A percentile compares a stretch with the other conserved stretches of the same genome.
These are phyloP conservation scores for Alloascoidea hylecoeti DNA, from an alignment of 805 yeast species.

Conservation along the genomic window DNA sequence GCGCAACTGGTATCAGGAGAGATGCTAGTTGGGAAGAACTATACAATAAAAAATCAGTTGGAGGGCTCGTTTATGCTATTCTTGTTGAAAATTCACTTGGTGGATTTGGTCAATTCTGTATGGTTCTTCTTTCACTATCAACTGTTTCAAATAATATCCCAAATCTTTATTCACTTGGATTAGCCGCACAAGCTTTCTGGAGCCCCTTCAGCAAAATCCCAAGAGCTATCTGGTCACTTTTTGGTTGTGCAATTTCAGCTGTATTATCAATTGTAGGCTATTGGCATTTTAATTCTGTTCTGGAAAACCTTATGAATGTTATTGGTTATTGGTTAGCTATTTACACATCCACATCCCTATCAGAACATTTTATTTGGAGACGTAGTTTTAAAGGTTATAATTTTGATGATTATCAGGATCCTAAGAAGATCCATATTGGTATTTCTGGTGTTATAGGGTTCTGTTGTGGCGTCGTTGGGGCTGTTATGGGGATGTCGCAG, in stretches of 20 bases:
- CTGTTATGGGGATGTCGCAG: conserved; percentile 78
- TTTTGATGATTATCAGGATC: conserved; percentile 44
- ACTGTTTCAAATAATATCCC: conserved; percentile 89
- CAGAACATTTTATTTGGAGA: conserved; percentile 76
- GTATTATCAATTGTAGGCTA: conserved; percentile 87
- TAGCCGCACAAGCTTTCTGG: conserved; percentile 80
- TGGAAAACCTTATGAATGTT: conserved; percentile 80
- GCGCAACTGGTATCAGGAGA: conserved; percentile 50
- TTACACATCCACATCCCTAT: conserved; percentile 59
- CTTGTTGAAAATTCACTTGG: conserved; percentile 69
- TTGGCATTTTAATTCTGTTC: conserved; percentile 55
- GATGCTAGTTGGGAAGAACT: conserved; percentile 28
- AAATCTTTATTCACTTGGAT: conserved; percentile 82
- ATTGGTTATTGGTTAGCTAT: conserved; percentile 87
- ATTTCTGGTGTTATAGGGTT: conserved; percentile 66
- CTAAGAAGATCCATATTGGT: conserved; percentile 55
- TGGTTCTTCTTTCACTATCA: conserved; percentile 76
- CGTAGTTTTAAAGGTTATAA: conserved; percentile 48
- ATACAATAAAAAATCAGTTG: conserved; percentile 43
- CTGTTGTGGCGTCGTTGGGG: conserved; percentile 77
- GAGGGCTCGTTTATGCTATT: conserved; percentile 75
- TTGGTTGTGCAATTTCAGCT: conserved; percentile 62
- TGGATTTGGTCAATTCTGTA: conserved; percentile 82
- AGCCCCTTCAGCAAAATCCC: conserved; percentile 63
- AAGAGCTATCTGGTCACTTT: conserved; percentile 68